A percentile compares a stretch with the other conserved stretches of the same genome.
Evolutionary conservation across 2,329 filamentous ascomycete genomes (phyloP).

Genomic region (Coniella lustricola): DNA sequence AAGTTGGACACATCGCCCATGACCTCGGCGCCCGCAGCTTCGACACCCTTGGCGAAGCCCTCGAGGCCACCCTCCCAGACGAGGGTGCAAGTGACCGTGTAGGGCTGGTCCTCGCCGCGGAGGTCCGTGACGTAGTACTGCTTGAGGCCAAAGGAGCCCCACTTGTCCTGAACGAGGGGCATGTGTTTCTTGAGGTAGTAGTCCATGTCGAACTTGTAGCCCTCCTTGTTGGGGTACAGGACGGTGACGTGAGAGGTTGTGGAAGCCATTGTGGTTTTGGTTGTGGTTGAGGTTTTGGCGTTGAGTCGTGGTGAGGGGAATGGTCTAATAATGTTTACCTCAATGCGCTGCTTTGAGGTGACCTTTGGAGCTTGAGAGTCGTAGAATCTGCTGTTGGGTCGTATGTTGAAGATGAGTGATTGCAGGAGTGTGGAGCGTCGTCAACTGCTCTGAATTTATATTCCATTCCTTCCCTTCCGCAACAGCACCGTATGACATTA

Average conservation of each 20-base stretch:
- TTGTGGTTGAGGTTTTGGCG: neutral
- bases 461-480: no score
- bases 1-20: conserved; percentile 29
- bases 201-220: conserved; percentile 37
- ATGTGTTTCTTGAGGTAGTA: conserved; percentile 43
- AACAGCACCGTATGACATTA: no score
- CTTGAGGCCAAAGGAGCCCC: conserved; percentile 33
- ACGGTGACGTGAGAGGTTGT: conserved; percentile 20
- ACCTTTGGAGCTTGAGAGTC: no score
- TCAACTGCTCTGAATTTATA: no score
- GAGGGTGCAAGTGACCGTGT: conserved; percentile 24
- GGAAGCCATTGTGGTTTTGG: conserved; percentile 7
- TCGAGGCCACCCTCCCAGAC: conserved; percentile 24
- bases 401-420: no score
- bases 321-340: no score
- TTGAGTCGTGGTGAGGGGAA: neutral
- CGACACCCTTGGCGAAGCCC: conserved; percentile 18
- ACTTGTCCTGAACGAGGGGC: conserved; percentile 33
- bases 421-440: no score
- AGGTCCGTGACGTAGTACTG: conserved; percentile 24
- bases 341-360: no score
- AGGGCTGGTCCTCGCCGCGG: conserved; percentile 16
- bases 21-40: conserved; percentile 16
- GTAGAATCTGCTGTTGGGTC: no score
- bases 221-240: conserved; percentile 34